Conservation (phyloP, 352 stramenopile genomes). For the Pythium rhizo-oryzae region DNA sequence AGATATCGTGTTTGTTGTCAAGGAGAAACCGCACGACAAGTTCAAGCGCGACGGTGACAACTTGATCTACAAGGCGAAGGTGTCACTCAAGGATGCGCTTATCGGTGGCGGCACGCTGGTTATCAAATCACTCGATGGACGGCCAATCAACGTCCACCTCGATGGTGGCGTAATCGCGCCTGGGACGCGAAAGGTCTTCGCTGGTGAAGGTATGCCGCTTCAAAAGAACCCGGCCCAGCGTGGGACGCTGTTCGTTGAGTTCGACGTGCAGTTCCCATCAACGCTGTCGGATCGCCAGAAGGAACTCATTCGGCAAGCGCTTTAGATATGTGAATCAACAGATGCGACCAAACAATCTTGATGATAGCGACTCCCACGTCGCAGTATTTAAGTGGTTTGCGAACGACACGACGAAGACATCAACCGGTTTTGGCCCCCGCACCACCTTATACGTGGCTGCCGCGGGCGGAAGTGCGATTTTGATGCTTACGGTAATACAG, state of each 20-base stretch:
- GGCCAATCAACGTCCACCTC: conserved; percentile 88
- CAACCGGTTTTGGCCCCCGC: neutral
- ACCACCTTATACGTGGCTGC: neutral
- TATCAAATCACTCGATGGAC: conserved; percentile 94
- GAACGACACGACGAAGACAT: neutral
- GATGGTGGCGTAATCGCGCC: conserved; percentile 90
- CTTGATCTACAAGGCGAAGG: conserved; percentile 94
- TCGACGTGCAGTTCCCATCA: conserved; percentile 97
- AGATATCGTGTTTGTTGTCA: conserved; percentile 96
- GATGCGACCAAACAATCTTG: neutral
- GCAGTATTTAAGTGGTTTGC: neutral
- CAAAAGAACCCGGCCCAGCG: conserved; percentile 77
- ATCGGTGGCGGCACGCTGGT: conserved; percentile 90
- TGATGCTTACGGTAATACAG: conserved; percentile 6
- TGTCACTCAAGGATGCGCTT: conserved; percentile 96
- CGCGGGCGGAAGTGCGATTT: conserved; percentile 1
- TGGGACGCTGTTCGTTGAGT: conserved; percentile 96
- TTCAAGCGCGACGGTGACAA: conserved; percentile 96
- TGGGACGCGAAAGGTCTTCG: conserved; percentile 91
- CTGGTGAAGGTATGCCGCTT: conserved; percentile 96
- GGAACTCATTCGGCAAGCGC: conserved; percentile 65
- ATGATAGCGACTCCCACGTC: neutral
- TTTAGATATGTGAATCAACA: conserved; percentile 43
- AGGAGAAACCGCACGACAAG: conserved; percentile 89
- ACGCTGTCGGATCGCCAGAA: conserved; percentile 81